Percentiles rank a stretch among this genome's conserved stretches.
Conservation (phyloP, 768 basidiomycete genomes). For the Porphyrellus cyaneotinctus region DNA sequence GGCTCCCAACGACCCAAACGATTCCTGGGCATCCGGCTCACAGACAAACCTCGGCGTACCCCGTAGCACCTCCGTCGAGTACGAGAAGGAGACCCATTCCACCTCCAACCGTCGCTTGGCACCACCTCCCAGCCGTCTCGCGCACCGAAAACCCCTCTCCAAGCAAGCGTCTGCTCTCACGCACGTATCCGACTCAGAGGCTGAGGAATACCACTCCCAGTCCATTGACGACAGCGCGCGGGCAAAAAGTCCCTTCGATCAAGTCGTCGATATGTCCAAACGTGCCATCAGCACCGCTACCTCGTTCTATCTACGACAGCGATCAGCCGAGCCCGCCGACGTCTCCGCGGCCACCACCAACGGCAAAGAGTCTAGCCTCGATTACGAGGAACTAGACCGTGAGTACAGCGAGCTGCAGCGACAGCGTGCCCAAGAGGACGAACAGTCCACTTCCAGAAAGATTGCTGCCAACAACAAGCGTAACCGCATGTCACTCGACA, state of each 20-base stretch:
- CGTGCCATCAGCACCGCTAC: constrained; percentile 52
- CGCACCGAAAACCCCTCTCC: constrained; percentile 46
- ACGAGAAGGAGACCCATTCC: constrained; percentile 61
- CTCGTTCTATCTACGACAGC: constrained; percentile 60
- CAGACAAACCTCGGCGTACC: constrained; percentile 46
- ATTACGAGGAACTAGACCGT: constrained; percentile 73
- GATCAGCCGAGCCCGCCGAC: constrained; percentile 51
- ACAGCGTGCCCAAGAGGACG: constrained; percentile 22
- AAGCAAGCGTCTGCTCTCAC: constrained; percentile 48
- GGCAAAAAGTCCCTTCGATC: constrained; percentile 67
- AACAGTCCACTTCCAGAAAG: constrained; percentile 32
- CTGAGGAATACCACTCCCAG: constrained; percentile 41
- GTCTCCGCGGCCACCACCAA: constrained; percentile 37
- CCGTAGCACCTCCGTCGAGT: constrained; percentile 77
- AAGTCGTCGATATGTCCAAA: constrained; percentile 53
- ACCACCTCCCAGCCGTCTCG: constrained; percentile 52
- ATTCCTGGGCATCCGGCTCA: constrained; percentile 64
- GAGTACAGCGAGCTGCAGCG: constrained; percentile 45
- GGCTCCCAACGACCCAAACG: constrained; percentile 50
- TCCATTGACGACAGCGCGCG: constrained; percentile 38
- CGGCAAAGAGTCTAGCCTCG: constrained; percentile 54
- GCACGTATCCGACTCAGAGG: constrained; percentile 68
- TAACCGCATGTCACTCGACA: constrained; percentile 67
- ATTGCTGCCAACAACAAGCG: constrained; percentile 40
- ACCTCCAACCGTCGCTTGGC: constrained; percentile 55